Evolutionary conservation across 2,329 filamentous ascomycete genomes (phyloP).

Genomic region (Magnaporthiopsis rhizophila): DNA sequence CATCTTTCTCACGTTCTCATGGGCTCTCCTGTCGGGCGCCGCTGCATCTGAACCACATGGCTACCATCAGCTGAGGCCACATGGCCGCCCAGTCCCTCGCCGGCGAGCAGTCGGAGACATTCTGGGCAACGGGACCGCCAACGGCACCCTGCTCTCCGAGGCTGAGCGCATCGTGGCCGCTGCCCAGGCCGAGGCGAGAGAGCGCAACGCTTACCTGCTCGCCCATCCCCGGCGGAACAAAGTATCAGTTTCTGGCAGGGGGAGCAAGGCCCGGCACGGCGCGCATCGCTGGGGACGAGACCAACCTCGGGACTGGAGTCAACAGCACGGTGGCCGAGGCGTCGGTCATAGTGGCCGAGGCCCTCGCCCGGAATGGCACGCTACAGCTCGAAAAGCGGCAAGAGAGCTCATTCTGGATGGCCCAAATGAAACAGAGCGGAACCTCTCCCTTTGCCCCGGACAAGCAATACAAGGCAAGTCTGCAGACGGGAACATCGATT

Average conservation of each 20-base stretch:
- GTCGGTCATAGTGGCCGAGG: not conserved
- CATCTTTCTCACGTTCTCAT: too few species aligned
- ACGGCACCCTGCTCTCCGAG: not conserved
- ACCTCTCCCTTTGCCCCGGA: too few species aligned
- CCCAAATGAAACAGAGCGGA: conserved; percentile 29
- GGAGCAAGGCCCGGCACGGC: not conserved
- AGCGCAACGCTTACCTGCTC: not conserved
- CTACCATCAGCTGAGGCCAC: too few species aligned
- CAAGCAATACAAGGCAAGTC: too few species aligned
- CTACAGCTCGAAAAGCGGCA: not conserved
- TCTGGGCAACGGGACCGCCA: too few species aligned
- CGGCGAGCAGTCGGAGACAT: too few species aligned
- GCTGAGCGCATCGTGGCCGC: not conserved
- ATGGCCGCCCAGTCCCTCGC: too few species aligned
- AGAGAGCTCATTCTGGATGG: conserved; percentile 29
- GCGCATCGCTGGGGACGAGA: not conserved
- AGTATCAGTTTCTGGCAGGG: not conserved
- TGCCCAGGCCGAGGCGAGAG: not conserved
- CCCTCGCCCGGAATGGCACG: not conserved
- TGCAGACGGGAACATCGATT: conserved; percentile 14
- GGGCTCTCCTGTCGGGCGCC: too few species aligned
- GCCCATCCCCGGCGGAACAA: not conserved
- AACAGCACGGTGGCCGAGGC: not conserved
- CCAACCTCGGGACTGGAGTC: not conserved
- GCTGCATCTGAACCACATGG: too few species aligned